Base-by-base conservation (phyloP, 345 rosid genomes). In the Punica granatum region DNA sequence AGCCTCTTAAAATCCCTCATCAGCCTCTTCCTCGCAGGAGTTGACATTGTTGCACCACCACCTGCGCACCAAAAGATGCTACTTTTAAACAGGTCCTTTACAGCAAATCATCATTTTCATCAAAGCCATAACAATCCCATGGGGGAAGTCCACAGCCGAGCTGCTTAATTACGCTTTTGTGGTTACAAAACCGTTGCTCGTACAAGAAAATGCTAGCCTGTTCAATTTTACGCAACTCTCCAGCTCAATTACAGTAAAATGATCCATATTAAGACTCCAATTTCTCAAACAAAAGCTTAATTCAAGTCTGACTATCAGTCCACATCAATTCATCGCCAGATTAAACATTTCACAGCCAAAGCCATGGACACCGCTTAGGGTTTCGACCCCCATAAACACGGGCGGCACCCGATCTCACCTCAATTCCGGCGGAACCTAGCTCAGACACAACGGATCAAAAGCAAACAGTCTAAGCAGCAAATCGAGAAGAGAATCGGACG, bases 11-110 rank as follows among this genome's bases (percentile, higher is more conserved):
- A 81, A 78, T 83, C 86, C 72, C 86, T 78, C 89, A 78, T 87
- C 72, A 85, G 79, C 78, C 92, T 85, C 89, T 85, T 87, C 85
- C 89, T 87, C 1, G 89, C 80, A 28, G 89, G 85, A 34, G 87
- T 86, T 48, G 92, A 87, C 89, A 87, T 81, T 62, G 70, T 35
- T 37, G 44, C 66, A 23, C 42, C 26, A 23, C 42, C 26, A 37
- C 44, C 66, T 63, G 18, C 11, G 12, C 66, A n/a, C 44, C 21
- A 39, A 35, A 34, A 63, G 26, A 1, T 34, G 5, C 46, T 8
- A 35, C 14, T 10, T 63, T n/a, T 63, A n/a, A 14, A 34, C 41
- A 37, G 11, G 11, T 37, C 41, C 41, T 37, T 37, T 11, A 37
- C 11, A 37, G 41, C 11, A 37, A 37, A 37, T 37, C n/a, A n/a